Base-by-base conservation (phyloP, 164 flowering plant genomes). In the Protea cynaroides region DNA sequence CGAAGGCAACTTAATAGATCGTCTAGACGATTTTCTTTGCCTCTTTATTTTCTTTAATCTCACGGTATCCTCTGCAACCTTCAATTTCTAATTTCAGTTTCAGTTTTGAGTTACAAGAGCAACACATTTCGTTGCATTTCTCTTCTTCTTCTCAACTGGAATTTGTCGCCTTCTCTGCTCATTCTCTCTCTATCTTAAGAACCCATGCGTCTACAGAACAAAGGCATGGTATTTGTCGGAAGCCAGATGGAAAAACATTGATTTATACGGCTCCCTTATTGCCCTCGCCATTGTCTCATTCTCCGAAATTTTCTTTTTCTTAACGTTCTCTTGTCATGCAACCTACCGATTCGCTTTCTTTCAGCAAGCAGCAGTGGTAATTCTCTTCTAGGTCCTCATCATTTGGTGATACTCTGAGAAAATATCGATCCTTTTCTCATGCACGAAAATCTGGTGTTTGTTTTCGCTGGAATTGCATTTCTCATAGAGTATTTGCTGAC, bases 281-380 rank as follows among this genome's bases (percentile, higher is more conserved):
- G 72, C 80, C 61, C 88, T 91, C 19, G 93, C 97, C 36, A 77
- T 88, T 22, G 79, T 88, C 37, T 78, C 88, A 10, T 80, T 88
- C 50, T 75, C 84, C 25, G 72, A 81, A 47, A 11, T 83, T 53
- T 83, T 83, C 76, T 47, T 85, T 58, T 86, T 84, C 72, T 57
- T 84, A 18, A 72, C 86, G 15, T 71, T 86, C 58, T 74, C 90
- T 4, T 86, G 82, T 13, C 77, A 80, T 72, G 79, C 91, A 34
- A 70, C 82, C 5, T 78, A 68, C 72, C 68, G 74, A 58, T 88
- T 88, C 74, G 67, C 93, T n/a, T 84, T 85, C 75, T 71, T 82
- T 70, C 86, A 83, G 8, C 81, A 84, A 59, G 81, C 88, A 0
- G 23, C 74, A 0, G 69, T 81, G 18, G 37, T 80, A 73, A 72